Evolutionary conservation across 1,284 basidiomycete genomes (phyloP), one percentile per base, ranked within the genome.

Genomic region (Thecaphora frezii): DNA sequence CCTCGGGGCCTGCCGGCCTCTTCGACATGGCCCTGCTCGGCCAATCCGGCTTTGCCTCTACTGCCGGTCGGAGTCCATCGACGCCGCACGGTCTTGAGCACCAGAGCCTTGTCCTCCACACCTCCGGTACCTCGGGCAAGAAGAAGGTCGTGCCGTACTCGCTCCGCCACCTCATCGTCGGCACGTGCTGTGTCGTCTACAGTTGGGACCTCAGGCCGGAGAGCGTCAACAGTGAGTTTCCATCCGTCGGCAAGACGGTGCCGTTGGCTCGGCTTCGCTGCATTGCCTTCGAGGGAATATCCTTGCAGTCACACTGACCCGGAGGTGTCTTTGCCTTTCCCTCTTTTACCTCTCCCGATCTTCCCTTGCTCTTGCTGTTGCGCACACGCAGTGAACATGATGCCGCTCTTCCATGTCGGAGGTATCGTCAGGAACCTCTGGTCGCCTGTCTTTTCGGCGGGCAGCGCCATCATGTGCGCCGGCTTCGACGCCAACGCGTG

Each of bases 331-430:
- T 30, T 8, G 8, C 14, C 28, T 30, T 30, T 14, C 14, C 28
- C 14, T 30, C 28, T 14, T 30, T 30, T 14, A 30, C n/a, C n/a
- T n/a, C n/a, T n/a, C n/a, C n/a, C n/a, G 33, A 16, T 13, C 51
- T 48, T 25, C 45, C 10, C 28, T 38, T 45, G 18, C 39, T 39
- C 38, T 28, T 7, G 7, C 28, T 28, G 28, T 28, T 28, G 7
- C 7, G 7, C 7, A 36, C 33, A 4, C 18, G 33, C 33, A 36
- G 33, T 78, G 75, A 78, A 78, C 63, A 78, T 78, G 76, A 78
- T 78, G 76, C 76, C 76, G 9, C 69, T 78, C 52, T 78, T 78
- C 68, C 76, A 78, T 63, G 76, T 78, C 36, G 76, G 76, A 37
- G 76, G 76, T 53, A 78, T 78, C 41, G 73, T 78, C 23, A 69